These are phyloP conservation scores for Glycyrrhiza uralensis DNA, from an alignment of 306 rosid species.

Conservation along the genomic window DNA sequence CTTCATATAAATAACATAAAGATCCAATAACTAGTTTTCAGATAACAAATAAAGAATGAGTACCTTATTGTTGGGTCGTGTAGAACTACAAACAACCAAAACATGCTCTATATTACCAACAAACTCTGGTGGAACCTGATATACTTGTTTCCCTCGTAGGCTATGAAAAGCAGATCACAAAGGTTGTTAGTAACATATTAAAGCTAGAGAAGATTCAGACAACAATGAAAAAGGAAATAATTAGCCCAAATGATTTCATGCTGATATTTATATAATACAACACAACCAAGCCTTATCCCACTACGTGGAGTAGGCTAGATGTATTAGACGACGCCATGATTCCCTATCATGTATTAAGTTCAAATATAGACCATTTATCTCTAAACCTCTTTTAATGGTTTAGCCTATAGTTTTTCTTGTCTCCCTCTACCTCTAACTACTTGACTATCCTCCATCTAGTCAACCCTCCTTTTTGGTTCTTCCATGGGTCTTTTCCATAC, in stretches of 20 bases:
- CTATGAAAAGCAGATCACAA: slow-evolving; percentile 45
- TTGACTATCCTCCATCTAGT: too few relatives aligned
- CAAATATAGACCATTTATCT: too few relatives aligned
- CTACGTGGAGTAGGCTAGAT: too few relatives aligned
- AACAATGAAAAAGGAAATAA: neutral
- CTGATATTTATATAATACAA: neutral
- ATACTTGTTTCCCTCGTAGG: slow-evolving; percentile 76
- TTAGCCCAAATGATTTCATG: neutral
- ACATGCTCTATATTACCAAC: slow-evolving; percentile 77
- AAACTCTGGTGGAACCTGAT: slow-evolving; percentile 65
- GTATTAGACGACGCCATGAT: too few relatives aligned
- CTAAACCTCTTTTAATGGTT: too few relatives aligned
- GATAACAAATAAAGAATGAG: slow-evolving; percentile 14
- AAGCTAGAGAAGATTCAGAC: slow-evolving; percentile 11
- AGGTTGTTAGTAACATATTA: slow-evolving; percentile 16
- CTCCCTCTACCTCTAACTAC: too few relatives aligned
- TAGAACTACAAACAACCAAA: slow-evolving; percentile 64
- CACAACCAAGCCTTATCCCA: neutral
- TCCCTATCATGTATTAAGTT: too few relatives aligned
- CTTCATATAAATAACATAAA: slow-evolving; percentile 2
- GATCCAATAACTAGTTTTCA: neutral
- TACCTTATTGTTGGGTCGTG: slow-evolving; percentile 65
- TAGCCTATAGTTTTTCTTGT: too few relatives aligned
- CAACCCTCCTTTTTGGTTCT: too few relatives aligned
- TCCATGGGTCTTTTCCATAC: too few relatives aligned